phyloP scores from a whole-genome alignment of 192 early-diverging fungal species.

The Backusella australiensis region DNA sequence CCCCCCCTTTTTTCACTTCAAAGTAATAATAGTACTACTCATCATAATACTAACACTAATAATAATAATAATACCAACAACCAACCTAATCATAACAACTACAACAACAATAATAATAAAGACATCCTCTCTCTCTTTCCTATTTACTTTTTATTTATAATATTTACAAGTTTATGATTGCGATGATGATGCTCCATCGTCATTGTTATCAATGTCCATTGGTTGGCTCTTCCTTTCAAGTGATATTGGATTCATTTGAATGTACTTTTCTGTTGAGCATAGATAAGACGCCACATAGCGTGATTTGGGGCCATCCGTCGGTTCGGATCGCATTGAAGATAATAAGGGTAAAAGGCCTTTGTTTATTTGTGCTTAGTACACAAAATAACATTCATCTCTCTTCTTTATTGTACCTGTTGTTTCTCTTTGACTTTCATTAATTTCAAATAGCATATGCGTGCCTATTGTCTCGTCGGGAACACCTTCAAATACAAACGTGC shows the following conservation, averaged over 20 bases:
- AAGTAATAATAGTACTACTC: background rate
- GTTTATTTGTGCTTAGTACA: background rate
- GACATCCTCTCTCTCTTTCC: too few species aligned
- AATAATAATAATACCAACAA: background rate
- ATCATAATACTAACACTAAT: background rate
- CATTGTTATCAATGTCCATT: background rate
- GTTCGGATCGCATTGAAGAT: constrained; percentile 8
- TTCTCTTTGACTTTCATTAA: constrained; percentile 1
- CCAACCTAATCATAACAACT: background rate
- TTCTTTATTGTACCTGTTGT: background rate
- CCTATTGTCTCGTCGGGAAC: constrained; percentile 14
- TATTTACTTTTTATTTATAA: background rate
- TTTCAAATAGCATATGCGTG: constrained; percentile 6
- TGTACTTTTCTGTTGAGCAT: background rate
- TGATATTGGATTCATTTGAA: background rate
- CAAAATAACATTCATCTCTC: too few species aligned
- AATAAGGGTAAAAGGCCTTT: constrained; percentile 6
- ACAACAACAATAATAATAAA: background rate
- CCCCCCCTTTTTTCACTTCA: background rate
- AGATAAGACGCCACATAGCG: background rate
- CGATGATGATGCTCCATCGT: background rate
- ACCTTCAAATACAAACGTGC: constrained; percentile 6
- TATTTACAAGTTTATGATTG: background rate
- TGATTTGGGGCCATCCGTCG: background rate
- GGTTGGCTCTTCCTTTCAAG: background rate